phyloP scores from a whole-genome alignment of 345 rosid genomes.

The Ceriops decandra region DNA sequence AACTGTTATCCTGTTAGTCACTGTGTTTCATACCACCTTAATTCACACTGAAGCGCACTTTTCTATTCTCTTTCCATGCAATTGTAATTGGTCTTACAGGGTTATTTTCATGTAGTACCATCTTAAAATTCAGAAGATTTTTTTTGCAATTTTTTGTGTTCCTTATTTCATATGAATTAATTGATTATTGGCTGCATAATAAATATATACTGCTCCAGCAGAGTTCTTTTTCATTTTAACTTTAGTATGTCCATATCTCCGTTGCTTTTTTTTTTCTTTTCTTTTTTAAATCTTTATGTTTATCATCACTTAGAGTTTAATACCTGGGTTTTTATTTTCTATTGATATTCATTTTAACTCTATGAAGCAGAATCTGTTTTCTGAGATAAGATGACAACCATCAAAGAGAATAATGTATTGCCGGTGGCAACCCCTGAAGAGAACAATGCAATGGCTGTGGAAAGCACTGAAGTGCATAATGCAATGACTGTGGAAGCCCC shows the following conservation, averaged over 20 bases:
- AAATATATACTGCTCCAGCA: background rate
- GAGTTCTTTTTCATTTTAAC: background rate
- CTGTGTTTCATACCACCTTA: too few relatives aligned
- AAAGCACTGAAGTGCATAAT: constrained; percentile 14
- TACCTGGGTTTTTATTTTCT: background rate
- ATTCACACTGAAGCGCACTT: too few relatives aligned
- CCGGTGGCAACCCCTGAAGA: background rate
- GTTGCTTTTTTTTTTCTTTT: background rate
- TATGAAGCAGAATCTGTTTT: constrained; percentile 13
- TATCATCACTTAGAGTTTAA: background rate
- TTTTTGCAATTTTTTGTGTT: too few relatives aligned
- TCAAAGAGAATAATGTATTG: constrained; percentile 16
- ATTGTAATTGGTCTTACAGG: too few relatives aligned
- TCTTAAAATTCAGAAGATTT: background rate
- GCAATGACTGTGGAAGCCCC: constrained; percentile 9
- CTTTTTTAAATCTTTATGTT: background rate
- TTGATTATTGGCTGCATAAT: background rate
- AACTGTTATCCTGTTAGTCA: too few relatives aligned
- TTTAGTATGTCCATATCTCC: too few relatives aligned
- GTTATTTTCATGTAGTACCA: background rate
- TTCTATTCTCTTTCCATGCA: too few relatives aligned
- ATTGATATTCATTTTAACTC: constrained; percentile 8
- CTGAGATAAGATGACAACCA: constrained; percentile 28
- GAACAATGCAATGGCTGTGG: background rate
- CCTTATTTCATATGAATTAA: too few relatives aligned